phyloP scores from a whole-genome alignment of 2,329 filamentous ascomycete species.

The Mariannaea elegans region DNA sequence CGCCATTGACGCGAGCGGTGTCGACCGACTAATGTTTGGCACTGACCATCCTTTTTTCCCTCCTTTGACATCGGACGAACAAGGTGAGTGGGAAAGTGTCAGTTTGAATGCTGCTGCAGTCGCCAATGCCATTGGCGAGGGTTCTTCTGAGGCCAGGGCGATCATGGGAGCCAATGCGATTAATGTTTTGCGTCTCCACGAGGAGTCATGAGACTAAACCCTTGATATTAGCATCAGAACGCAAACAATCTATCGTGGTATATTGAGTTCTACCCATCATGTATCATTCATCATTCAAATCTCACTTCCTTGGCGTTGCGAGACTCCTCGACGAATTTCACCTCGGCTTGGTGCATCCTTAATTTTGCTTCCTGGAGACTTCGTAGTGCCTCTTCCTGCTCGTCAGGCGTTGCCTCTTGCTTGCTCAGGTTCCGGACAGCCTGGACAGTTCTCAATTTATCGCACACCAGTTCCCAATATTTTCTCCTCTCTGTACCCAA shows the following conservation, averaged over 20 bases:
- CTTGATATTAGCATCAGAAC: slow-evolving; percentile 30
- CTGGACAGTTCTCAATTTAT: slow-evolving; percentile 52
- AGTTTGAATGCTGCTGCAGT: slow-evolving; percentile 62
- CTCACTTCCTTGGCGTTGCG: slow-evolving; percentile 15
- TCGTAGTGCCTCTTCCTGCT: slow-evolving; percentile 42
- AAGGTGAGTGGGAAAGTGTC: slow-evolving; percentile 76
- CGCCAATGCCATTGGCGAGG: slow-evolving; percentile 57
- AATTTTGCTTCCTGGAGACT: slow-evolving; percentile 43
- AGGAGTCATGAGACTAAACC: slow-evolving; percentile 33
- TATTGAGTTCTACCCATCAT: slow-evolving; percentile 34
- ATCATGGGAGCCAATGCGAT: slow-evolving; percentile 70
- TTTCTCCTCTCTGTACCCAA: slow-evolving; percentile 42
- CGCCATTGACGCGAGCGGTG: slow-evolving; percentile 72
- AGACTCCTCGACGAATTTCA: slow-evolving; percentile 45
- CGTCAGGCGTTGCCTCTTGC: slow-evolving; percentile 35
- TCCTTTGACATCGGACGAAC: slow-evolving; percentile 70
- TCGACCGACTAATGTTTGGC: slow-evolving; percentile 79
- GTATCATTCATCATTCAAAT: slow-evolving; percentile 13
- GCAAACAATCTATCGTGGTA: slow-evolving; percentile 22
- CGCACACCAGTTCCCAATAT: slow-evolving; percentile 53
- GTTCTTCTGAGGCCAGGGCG: slow-evolving; percentile 55
- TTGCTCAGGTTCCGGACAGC: slow-evolving; percentile 44
- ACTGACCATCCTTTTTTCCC: slow-evolving; percentile 89
- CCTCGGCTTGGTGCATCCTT: slow-evolving; percentile 49
- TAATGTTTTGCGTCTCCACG: slow-evolving; percentile 54